Conservation (phyloP, 2,329 filamentous ascomycete genomes). For the Stachybotrys elegans region DNA sequence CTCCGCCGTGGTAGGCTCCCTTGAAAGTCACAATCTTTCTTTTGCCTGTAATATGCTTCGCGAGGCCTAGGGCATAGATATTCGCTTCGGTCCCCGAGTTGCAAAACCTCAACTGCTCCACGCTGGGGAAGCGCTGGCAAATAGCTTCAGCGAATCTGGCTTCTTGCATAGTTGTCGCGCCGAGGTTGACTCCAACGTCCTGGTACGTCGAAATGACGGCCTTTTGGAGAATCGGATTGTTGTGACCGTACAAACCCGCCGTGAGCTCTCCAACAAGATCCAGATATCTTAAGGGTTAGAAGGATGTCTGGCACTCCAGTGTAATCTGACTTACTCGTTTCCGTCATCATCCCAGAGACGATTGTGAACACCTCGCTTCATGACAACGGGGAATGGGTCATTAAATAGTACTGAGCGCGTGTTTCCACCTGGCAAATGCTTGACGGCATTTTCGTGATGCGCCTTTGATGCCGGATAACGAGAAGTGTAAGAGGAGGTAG, state of each 20-base stretch:
- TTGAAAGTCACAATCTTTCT: slow-evolving; percentile 45
- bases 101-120: slow-evolving; percentile 55
- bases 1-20: slow-evolving; percentile 36
- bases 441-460: slow-evolving; percentile 31
- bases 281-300: slow-evolving; percentile 36
- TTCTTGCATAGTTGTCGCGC: slow-evolving; percentile 48
- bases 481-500: too few relatives aligned
- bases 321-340: slow-evolving; percentile 20
- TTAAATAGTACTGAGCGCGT: slow-evolving; percentile 39
- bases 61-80: slow-evolving; percentile 51
- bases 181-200: slow-evolving; percentile 47
- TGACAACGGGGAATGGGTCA: slow-evolving; percentile 37
- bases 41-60: slow-evolving; percentile 39
- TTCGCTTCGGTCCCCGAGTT: slow-evolving; percentile 66
- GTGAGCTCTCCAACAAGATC: slow-evolving; percentile 61
- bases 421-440: slow-evolving; percentile 38
- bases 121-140: slow-evolving; percentile 43
- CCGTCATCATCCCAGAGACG: slow-evolving; percentile 38
- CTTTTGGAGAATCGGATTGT: slow-evolving; percentile 45
- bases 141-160: slow-evolving; percentile 44
- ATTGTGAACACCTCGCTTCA: slow-evolving; percentile 33
- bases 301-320: background rate
- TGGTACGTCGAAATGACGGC: slow-evolving; percentile 41
- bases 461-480: too few relatives aligned
- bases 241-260: slow-evolving; percentile 63